These are phyloP conservation scores for Stephanodiscus triporus DNA, from an alignment of 108 stramenopile species.

Conservation along the genomic window DNA sequence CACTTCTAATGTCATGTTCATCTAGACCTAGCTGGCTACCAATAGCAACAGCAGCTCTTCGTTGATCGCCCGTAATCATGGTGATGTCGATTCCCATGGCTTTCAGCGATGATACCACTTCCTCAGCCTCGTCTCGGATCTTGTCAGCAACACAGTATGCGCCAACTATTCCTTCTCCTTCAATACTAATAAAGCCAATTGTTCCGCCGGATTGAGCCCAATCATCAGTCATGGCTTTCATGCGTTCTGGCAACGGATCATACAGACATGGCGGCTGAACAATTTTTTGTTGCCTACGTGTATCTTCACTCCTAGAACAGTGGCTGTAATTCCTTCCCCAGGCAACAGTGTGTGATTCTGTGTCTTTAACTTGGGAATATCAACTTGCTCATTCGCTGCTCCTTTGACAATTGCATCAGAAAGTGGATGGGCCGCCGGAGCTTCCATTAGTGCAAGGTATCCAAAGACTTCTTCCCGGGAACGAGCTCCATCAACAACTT, in stretches of 20 bases:
- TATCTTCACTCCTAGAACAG: constrained; percentile 56
- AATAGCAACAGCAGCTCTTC: constrained; percentile 81
- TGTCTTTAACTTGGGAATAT: constrained; percentile 44
- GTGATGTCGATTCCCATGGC: constrained; percentile 72
- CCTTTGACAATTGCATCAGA: constrained; percentile 66
- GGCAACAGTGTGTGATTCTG: constrained; percentile 60
- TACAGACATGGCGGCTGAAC: constrained; percentile 65
- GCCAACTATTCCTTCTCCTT: constrained; percentile 73
- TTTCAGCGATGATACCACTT: constrained; percentile 64
- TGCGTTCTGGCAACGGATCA: constrained; percentile 28
- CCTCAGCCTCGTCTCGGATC: constrained; percentile 59
- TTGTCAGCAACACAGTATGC: constrained; percentile 77
- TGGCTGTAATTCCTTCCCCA: constrained; percentile 72
- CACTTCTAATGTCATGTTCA: constrained; percentile 48
- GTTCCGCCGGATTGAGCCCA: constrained; percentile 67
- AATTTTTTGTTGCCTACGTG: constrained; percentile 77
- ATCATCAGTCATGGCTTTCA: constrained; percentile 36
- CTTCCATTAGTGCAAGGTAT: constrained; percentile 73
- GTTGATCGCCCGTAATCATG: constrained; percentile 95
- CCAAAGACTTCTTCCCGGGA: constrained; percentile 54
- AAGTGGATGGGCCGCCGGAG: constrained; percentile 73
- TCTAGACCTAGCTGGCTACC: constrained; percentile 71
- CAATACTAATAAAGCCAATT: constrained; percentile 75
- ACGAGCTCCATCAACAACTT: constrained; percentile 21
- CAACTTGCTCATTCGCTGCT: constrained; percentile 61